Percentiles rank a stretch among this genome's conserved stretches.
phyloP scores from a whole-genome alignment of 208 protist species.

The Crithidia brevicula region DNA sequence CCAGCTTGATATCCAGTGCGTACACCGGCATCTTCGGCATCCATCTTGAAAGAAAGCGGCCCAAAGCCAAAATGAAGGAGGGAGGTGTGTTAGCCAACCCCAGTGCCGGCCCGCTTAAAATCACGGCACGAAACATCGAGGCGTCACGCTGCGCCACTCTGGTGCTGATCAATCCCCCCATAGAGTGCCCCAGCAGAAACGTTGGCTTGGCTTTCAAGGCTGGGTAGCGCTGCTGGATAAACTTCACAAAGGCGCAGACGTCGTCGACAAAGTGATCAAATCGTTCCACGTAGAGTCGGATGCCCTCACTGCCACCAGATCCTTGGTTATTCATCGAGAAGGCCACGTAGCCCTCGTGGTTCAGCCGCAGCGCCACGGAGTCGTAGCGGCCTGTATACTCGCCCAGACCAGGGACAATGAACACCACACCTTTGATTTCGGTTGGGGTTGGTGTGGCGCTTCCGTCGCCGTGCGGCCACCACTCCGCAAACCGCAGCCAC shows the following conservation, averaged over 20 bases:
- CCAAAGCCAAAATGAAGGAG: slow-evolving; percentile 26
- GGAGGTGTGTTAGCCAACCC: slow-evolving; percentile 13
- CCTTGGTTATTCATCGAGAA: slow-evolving; percentile 84
- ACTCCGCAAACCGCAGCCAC: slow-evolving; percentile 77
- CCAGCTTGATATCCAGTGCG: slow-evolving; percentile 26
- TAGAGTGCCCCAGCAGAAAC: slow-evolving; percentile 81
- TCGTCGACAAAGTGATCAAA: slow-evolving; percentile 83
- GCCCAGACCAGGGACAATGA: slow-evolving; percentile 74
- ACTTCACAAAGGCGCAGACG: slow-evolving; percentile 50
- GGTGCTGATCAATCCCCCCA: slow-evolving; percentile 73
- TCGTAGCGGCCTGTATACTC: slow-evolving; percentile 83
- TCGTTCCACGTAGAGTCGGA: slow-evolving; percentile 69
- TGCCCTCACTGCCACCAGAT: slow-evolving; percentile 71
- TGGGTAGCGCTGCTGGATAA: slow-evolving; percentile 38
- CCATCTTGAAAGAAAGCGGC: slow-evolving; percentile 30
- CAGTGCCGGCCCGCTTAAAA: slow-evolving; percentile 71
- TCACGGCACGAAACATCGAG: slow-evolving; percentile 36
- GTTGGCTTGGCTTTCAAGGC: slow-evolving; percentile 43
- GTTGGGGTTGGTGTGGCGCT: not conserved
- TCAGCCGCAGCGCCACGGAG: slow-evolving; percentile 56
- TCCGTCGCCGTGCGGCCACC: slow-evolving; percentile 49
- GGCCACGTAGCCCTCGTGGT: slow-evolving; percentile 48
- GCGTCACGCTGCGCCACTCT: slow-evolving; percentile 52
- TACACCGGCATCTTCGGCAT: slow-evolving; percentile 56
- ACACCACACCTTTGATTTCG: slow-evolving; percentile 48